phyloP scores from a whole-genome alignment of 352 stramenopile species.

The Discostella stelligera region DNA sequence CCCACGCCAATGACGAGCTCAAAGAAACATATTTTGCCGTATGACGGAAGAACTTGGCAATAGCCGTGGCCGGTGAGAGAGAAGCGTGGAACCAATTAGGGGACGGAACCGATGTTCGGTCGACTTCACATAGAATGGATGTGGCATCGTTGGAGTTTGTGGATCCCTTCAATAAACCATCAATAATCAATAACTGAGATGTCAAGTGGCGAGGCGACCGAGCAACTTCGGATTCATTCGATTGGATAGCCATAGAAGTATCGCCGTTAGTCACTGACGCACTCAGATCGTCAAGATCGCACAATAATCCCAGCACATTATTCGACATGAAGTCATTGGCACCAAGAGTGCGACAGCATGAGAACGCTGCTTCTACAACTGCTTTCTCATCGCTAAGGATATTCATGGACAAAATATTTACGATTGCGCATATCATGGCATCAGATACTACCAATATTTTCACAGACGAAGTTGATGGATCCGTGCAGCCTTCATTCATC shows the following conservation, averaged over 20 bases:
- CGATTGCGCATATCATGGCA: slow-evolving; percentile 2
- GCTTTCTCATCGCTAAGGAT: slow-evolving; percentile 43
- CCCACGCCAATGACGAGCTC: slow-evolving; percentile 34
- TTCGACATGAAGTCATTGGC: slow-evolving; percentile 21
- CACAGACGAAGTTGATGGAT: background rate
- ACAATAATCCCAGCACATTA: slow-evolving; percentile 9
- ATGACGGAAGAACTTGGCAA: slow-evolving; percentile 15
- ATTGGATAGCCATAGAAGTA: background rate
- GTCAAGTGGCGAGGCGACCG: slow-evolving; percentile 25
- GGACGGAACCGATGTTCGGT: slow-evolving; percentile 9
- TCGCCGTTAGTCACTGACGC: background rate
- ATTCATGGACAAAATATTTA: slow-evolving; percentile 23
- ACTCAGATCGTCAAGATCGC: background rate
- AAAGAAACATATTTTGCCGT: background rate
- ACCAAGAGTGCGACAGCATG: slow-evolving; percentile 34
- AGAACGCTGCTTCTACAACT: slow-evolving; percentile 32
- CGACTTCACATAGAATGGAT: slow-evolving; percentile 18
- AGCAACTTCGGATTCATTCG: background rate
- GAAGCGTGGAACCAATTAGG: slow-evolving; percentile 28
- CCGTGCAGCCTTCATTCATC: background rate
- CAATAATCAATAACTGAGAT: slow-evolving; percentile 35
- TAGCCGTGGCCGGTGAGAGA: slow-evolving; percentile 1
- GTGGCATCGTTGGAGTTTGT: slow-evolving; percentile 17
- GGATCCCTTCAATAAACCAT: slow-evolving; percentile 43
- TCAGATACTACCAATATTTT: slow-evolving; percentile 5